Evolutionary conservation across 148 eudicot genomes (phyloP), one percentile per base, ranked within the genome.

Genomic region (Drosera capensis): DNA sequence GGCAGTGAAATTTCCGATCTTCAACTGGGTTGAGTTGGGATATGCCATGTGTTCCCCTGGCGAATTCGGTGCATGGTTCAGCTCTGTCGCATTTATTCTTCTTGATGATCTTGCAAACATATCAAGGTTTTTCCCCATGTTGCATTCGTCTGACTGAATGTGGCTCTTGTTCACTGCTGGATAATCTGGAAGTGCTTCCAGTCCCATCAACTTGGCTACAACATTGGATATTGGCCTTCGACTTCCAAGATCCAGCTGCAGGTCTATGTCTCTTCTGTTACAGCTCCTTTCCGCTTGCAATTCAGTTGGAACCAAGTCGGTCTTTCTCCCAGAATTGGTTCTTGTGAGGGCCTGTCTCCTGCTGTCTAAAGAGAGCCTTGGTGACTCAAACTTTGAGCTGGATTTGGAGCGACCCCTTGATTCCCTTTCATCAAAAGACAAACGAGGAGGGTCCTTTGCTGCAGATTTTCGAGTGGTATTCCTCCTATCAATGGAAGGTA

Each of bases 191-290:
- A 79, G 61, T 51, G 54, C 67, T 43, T 82, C 80, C 54, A 87
- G 58, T 23, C 96, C 96, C 96, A 87, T 87, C 23, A 87, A 58
- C 74, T 67, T 87, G 23, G 86, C 90, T 25, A 87, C 80, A 7
- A 87, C 45, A 29, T 65, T 66, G 6, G 94, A 71, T 24, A 74
- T 62, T 48, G 74, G 28, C 54, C 66, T 70, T 49, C 62, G 66
- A 44, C 74, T 78, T 54, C 61, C 75, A 25, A 75, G 73, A 68
- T 78, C 84, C 45, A 64, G 59, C n/a, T 13, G 48, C 16, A 19
- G 22, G 15, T 42, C 41, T 29, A 37, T 31, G 38, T 42, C 14
- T 37, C 56, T 70, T 54, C 48, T 42, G 24, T 53, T 23, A 24
- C 15, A 46, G 8, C 48, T 43, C 25, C 41, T 52, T 25, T 60